Evolutionary conservation across 768 basidiomycete species (phyloP).

Genomic region (Tricholoma bakamatsutake): DNA sequence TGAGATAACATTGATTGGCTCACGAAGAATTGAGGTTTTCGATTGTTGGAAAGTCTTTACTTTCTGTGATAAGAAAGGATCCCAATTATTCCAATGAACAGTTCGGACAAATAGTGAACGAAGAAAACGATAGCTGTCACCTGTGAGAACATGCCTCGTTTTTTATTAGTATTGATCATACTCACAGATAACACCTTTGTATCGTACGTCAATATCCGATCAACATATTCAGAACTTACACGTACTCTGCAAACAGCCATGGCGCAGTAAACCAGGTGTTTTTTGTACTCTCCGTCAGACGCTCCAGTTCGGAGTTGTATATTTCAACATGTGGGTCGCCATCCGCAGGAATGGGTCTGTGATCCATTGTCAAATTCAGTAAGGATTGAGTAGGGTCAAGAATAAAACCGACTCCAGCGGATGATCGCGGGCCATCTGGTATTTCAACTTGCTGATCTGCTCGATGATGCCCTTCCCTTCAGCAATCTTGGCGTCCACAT

Average conservation of each 20-base stretch:
- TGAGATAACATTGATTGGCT: conserved; percentile 20
- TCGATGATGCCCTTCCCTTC: conserved; percentile 80
- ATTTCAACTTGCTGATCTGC: conserved; percentile 72
- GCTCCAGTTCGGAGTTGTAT: conserved; percentile 74
- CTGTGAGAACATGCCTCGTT: background rate
- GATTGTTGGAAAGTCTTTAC: conserved; percentile 77
- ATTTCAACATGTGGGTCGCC: conserved; percentile 59
- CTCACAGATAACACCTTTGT: conserved; percentile 68
- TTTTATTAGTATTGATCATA: conserved; percentile 3
- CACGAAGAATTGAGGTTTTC: conserved; percentile 71
- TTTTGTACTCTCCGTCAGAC: conserved; percentile 37
- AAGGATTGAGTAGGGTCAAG: background rate
- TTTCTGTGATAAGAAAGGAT: conserved; percentile 84
- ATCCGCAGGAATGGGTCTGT: conserved; percentile 68
- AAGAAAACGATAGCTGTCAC: conserved; percentile 72
- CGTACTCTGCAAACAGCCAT: conserved; percentile 96
- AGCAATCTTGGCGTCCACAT: conserved; percentile 37
- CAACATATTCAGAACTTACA: conserved; percentile 11
- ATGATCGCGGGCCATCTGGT: conserved; percentile 80
- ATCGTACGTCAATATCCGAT: background rate
- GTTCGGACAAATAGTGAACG: conserved; percentile 68
- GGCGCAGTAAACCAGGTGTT: conserved; percentile 89
- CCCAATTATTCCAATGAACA: conserved; percentile 64
- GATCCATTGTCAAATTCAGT: background rate
- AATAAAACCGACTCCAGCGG: conserved; percentile 48